A percentile compares a stretch with the other conserved stretches of the same genome.
phyloP scores from a whole-genome alignment of 305 asterid genomes.

The Fraxinus paxiana region DNA sequence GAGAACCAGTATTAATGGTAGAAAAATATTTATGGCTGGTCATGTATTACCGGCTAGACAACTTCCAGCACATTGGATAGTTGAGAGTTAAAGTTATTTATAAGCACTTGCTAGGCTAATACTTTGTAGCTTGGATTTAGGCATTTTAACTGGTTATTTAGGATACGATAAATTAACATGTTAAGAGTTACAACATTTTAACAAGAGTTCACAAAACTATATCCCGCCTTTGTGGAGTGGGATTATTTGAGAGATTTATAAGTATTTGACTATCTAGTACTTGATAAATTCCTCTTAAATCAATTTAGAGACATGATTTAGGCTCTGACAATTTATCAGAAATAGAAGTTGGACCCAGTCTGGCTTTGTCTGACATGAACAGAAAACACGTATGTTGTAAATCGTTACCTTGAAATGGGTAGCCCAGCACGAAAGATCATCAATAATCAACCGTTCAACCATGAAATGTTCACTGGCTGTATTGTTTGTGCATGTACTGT shows the following conservation, averaged over 20 bases:
- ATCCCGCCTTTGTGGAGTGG: not conserved
- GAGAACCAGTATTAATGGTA: not conserved
- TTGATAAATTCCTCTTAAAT: not conserved
- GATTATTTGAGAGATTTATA: not conserved
- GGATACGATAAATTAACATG: not conserved
- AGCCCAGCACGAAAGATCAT: conserved; percentile 87
- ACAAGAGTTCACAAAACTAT: not conserved
- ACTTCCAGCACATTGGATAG: not conserved
- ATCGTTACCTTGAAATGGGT: conserved; percentile 69
- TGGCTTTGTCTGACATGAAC: not conserved
- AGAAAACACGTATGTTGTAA: conserved; percentile 13
- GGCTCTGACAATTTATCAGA: conserved; percentile 6
- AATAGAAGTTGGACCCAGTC: not conserved
- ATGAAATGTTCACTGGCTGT: conserved; percentile 95
- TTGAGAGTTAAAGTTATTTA: not conserved
- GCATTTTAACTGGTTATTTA: not conserved
- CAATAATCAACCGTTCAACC: conserved; percentile 88
- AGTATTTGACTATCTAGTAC: not conserved
- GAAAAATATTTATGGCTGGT: not conserved
- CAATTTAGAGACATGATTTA: not conserved
- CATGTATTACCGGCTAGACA: not conserved
- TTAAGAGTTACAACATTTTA: not conserved
- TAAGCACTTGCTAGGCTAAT: not conserved
- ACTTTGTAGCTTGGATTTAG: not conserved
- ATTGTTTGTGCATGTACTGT: conserved; percentile 84